Percentiles rank a stretch among this genome's conserved stretches.
phyloP scores from a whole-genome alignment of 2,329 filamentous ascomycete genomes.

The Metarhizium album region DNA sequence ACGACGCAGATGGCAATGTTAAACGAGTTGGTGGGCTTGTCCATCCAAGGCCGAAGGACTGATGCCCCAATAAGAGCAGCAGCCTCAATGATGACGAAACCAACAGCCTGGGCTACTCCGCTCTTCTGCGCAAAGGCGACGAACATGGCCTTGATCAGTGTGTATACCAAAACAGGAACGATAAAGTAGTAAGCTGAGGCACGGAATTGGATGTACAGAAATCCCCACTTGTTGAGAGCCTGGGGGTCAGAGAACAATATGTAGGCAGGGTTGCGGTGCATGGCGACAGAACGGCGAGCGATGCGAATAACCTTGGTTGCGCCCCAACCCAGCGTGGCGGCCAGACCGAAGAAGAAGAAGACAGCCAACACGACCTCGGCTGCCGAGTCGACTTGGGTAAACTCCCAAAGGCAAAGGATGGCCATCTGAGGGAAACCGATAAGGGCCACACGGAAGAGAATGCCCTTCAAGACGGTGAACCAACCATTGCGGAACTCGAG shows the following conservation, averaged over 20 bases:
- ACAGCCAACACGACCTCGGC: conserved; percentile 80
- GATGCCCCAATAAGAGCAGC: conserved; percentile 65
- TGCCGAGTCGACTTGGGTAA: conserved; percentile 73
- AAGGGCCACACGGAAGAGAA: conserved; percentile 79
- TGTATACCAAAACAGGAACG: conserved; percentile 65
- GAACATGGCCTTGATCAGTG: conserved; percentile 81
- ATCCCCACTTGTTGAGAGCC: conserved; percentile 93
- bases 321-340: conserved; percentile 71
- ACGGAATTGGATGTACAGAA: conserved; percentile 93
- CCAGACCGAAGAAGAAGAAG: conserved; percentile 78
- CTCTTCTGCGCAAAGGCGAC: conserved; percentile 68
- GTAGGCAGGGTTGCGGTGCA: conserved; percentile 95
- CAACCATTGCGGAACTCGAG: conserved; percentile 90
- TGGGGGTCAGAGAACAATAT: conserved; percentile 95
- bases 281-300: conserved; percentile 73
- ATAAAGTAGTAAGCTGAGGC: conserved; percentile 95
- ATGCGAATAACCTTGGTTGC: conserved; percentile 82
- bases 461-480: conserved; percentile 86
- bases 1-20: conserved; percentile 85
- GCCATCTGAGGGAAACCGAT: conserved; percentile 89
- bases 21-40: conserved; percentile 95
- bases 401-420: conserved; percentile 87
- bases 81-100: conserved; percentile 73
- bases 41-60: conserved; percentile 90
- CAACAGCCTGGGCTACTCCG: conserved; percentile 66